Evolutionary conservation across 495 filamentous ascomycete species (phyloP).

Genomic region (Bacidia gigantensis): DNA sequence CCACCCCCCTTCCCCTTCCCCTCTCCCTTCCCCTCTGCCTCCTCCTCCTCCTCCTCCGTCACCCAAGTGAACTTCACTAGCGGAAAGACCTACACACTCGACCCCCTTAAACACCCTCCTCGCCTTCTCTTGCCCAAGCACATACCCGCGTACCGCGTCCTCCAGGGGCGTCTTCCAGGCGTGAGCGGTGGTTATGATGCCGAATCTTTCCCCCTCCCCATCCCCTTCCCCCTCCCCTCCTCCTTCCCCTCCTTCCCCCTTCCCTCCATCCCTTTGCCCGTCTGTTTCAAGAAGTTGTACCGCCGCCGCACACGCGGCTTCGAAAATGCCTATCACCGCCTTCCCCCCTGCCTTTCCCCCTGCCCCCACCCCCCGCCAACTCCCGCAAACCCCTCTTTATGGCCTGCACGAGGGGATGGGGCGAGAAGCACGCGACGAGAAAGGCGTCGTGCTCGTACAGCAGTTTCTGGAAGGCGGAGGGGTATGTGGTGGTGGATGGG

Average conservation of each 20-base stretch:
- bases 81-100: conserved; percentile 70
- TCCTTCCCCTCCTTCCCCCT: conserved; percentile 23
- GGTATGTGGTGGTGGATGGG: conserved; percentile 80
- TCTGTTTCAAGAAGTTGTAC: conserved; percentile 22
- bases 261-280: conserved; percentile 2
- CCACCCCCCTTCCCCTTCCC: conserved; percentile 37
- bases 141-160: conserved; percentile 40
- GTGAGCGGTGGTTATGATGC: conserved; percentile 78
- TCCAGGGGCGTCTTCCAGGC: conserved; percentile 65
- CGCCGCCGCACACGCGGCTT: conserved; percentile 49
- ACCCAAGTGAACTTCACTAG: conserved; percentile 48
- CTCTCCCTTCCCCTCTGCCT: conserved; percentile 40
- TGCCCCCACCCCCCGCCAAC: neutral
- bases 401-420: conserved; percentile 51
- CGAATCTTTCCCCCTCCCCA: conserved; percentile 46
- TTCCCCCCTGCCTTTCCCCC: conserved; percentile 18
- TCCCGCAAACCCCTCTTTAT: conserved; percentile 36
- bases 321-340: conserved; percentile 75
- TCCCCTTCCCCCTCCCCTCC: conserved; percentile 20
- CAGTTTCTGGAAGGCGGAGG: conserved; percentile 64
- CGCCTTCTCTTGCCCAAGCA: conserved; percentile 29
- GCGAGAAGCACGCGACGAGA: conserved; percentile 70
- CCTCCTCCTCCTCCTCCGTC: conserved; percentile 75
- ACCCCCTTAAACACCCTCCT: conserved; percentile 53
- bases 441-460: conserved; percentile 33